Conservation (phyloP, 768 basidiomycete species). For the Mycena galopus region DNA sequence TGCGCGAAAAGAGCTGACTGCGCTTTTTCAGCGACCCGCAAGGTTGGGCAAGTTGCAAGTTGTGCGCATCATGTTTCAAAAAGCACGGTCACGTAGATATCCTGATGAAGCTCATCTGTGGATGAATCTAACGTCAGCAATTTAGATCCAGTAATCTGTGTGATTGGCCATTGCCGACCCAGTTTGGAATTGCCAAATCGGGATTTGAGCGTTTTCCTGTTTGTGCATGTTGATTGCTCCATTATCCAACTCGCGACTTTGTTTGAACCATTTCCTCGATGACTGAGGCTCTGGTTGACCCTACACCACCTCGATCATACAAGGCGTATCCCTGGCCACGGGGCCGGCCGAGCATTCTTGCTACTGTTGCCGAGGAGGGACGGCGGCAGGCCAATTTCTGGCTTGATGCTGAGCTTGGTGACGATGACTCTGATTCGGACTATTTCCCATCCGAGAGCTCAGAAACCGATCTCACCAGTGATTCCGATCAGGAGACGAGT, state of each 20-base stretch:
- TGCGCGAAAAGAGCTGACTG: no score
- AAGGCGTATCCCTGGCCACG: slow-evolving; percentile 21
- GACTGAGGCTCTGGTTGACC: no score
- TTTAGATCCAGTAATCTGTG: no score
- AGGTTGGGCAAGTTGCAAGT: no score
- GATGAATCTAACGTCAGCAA: no score
- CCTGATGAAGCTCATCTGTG: no score
- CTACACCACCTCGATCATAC: not conserved
- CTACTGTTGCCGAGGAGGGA: not conserved
- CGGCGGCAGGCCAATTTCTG: slow-evolving; percentile 8
- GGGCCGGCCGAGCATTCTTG: slow-evolving; percentile 15
- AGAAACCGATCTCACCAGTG: not conserved
- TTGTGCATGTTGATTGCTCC: not conserved
- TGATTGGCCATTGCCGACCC: no score
- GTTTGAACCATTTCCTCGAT: no score
- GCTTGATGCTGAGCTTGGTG: slow-evolving; percentile 16
- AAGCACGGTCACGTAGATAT: no score
- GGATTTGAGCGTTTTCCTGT: not conserved
- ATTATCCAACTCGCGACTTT: no score
- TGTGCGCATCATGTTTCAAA: no score
- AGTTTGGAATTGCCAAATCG: not conserved
- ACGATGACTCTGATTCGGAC: not conserved
- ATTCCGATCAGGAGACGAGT: not conserved
- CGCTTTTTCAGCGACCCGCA: no score
- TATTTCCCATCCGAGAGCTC: not conserved